Base-by-base conservation (phyloP, 2,329 filamentous ascomycete species). In the Nigrospora osmanthi region DNA sequence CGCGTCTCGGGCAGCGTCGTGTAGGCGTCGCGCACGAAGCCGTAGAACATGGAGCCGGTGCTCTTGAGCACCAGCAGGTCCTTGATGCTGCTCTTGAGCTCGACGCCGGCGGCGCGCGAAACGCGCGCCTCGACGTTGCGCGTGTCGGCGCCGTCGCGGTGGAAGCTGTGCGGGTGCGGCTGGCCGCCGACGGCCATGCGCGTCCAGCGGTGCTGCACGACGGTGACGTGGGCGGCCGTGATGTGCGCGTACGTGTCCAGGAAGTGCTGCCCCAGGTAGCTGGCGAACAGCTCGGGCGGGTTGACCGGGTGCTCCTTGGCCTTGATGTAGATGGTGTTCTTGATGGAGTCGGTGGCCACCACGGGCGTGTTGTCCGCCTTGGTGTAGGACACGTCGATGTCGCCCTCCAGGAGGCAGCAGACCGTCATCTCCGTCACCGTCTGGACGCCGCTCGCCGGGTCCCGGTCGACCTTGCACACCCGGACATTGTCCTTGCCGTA, bases 401-500 rank as follows among this genome's bases (percentile, higher is more conserved):
- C 86, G 56, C 93, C 93, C 72, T 97, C 89, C 30, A 98, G 80
- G 42, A 97, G 76, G 51, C 89, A 89, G 70, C 87, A 87, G 56
- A 98, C 87, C 35, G 89, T 96, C 85, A 95, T 94, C 69, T 98
- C 93, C 36, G 85, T 86, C 55, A 97, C 87, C 9, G 83, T 86
- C 67, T 98, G 91, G 17, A 81, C 73, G 46, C 86, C 85, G 15
- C 86, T 85, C 58, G 81, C 73, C 61, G 81, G 73, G 65, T 97
- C 82, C 58, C 81, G 82, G 60, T 94, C 77, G 59, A 96, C 89
- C 70, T 98, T 98, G 81, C 86, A 95, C 58, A 98, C 81, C 60
- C 93, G 90, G 76, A 98, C 85, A 72, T 98, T 97, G 80, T 97
- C 93, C 81, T 98, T 91, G 71, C 87, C 87, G 65, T 90, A 91